Conservation (phyloP, 331 rosid genomes). For the Quercus phellos region DNA sequence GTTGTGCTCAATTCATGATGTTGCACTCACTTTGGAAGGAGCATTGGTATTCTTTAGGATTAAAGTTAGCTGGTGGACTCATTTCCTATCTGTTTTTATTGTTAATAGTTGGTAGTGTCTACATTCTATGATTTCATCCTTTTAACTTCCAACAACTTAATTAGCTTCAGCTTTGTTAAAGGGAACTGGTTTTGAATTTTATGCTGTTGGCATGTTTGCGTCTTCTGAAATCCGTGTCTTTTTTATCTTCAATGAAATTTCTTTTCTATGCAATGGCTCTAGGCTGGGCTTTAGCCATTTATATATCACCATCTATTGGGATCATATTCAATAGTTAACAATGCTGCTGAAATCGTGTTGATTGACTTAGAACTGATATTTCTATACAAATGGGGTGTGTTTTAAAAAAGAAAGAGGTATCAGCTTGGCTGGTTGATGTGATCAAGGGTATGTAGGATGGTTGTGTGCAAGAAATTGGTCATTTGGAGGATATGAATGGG, state of each 20-base stretch:
- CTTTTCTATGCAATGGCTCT: neutral
- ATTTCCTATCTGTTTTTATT: neutral
- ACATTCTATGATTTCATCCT: neutral
- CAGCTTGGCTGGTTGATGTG: too few relatives aligned
- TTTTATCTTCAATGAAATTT: neutral
- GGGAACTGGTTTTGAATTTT: neutral
- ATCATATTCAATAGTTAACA: neutral
- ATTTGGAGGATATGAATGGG: too few relatives aligned
- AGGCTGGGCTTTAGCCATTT: neutral
- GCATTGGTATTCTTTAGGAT: neutral
- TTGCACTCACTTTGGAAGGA: neutral
- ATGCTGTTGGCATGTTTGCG: neutral
- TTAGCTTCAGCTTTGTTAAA: neutral
- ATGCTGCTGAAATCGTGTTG: neutral
- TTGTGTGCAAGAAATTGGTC: too few relatives aligned
- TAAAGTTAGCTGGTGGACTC: neutral
- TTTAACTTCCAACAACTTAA: neutral
- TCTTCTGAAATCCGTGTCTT: neutral
- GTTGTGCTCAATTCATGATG: neutral
- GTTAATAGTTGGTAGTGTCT: neutral
- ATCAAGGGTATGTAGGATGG: too few relatives aligned
- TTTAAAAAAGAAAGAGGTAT: too few relatives aligned
- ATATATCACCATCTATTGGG: neutral
- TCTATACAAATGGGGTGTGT: too few relatives aligned
- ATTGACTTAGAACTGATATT: too few relatives aligned